Evolutionary conservation across 768 basidiomycete genomes (phyloP), one percentile per base, ranked within the genome.

Genomic region (Lactifluus volemus): DNA sequence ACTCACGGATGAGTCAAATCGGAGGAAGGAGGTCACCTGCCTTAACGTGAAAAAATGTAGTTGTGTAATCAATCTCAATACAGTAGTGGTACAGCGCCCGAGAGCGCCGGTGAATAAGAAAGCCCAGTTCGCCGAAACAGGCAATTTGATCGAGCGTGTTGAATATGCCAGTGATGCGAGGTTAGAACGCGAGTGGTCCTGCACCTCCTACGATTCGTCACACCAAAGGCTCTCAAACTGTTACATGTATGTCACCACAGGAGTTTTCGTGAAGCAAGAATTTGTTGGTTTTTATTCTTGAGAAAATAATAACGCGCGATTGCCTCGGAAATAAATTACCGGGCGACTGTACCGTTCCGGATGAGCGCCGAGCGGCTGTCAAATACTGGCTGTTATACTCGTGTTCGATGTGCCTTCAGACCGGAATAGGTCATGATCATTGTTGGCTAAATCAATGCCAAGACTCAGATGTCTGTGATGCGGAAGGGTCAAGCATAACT

Each of bases 1-100:
- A 25, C 21, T 17, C 17, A 38, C 34, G 29, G 29, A 53, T 53
- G 58, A 59, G 51, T 59, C 58, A 59, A 59, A 59, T 47, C 44
- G 50, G 15, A 19, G 21, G 32, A 17, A 42, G 15, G 6, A 44
- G 0, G 38, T 25, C 57, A 51, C 32, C 41, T 25, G n/a, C 14
- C 9, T 8, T 5, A n/a, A 10, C 4, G 9, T 11, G 45, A 12
- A 12, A n/a, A 21, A 25, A 47, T 47, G 45, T 12, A 11, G 17
- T 8, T 44, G 5, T 25, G 21, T 4, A 3, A 44, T 29, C 8
- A 11, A 9, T 10, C 45, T 47, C 21, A n/a, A n/a, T n/a, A n/a
- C 21, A 47, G 10, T 4, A 14, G 45, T 47, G 44, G 4, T n/a
- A 12, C 17, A 45, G 48, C 15, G 17, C 54, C 42, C 41, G 29